These are phyloP conservation scores for Penicillium samsonianum DNA, from an alignment of 495 filamentous ascomycete genomes.

Conservation along the genomic window DNA sequence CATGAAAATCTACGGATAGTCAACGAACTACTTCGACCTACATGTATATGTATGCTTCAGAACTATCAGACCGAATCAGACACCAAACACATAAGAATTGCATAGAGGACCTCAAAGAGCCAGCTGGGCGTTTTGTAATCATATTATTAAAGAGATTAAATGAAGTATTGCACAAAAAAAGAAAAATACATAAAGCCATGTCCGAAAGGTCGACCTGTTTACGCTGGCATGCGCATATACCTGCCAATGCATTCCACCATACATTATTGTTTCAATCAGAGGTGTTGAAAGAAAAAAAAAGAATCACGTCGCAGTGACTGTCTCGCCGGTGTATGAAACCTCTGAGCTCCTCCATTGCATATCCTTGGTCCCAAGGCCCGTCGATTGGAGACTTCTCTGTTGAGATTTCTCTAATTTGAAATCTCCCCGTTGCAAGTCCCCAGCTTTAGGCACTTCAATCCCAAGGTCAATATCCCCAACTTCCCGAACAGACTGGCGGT, in stretches of 20 bases:
- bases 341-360: neutral
- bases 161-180: neutral
- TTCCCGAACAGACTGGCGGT: slow-evolving; percentile 9
- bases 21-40: too few species aligned
- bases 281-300: neutral
- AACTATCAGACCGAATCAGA: too few species aligned
- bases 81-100: too few species aligned
- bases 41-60: too few species aligned
- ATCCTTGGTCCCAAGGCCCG: neutral
- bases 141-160: neutral
- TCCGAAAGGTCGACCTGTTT: neutral
- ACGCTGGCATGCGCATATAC: neutral
- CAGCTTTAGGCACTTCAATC: neutral
- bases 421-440: neutral
- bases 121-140: neutral
- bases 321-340: neutral
- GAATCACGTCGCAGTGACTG: neutral
- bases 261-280: neutral
- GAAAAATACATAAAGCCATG: neutral
- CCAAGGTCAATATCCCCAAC: slow-evolving; percentile 4
- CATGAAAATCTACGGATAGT: too few species aligned
- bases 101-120: too few species aligned
- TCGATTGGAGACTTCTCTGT: neutral
- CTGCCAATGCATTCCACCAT: neutral
- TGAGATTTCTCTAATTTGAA: neutral